phyloP scores from a whole-genome alignment of 169 alveolate species.

The Pseudocohnilembus persalinus region DNA sequence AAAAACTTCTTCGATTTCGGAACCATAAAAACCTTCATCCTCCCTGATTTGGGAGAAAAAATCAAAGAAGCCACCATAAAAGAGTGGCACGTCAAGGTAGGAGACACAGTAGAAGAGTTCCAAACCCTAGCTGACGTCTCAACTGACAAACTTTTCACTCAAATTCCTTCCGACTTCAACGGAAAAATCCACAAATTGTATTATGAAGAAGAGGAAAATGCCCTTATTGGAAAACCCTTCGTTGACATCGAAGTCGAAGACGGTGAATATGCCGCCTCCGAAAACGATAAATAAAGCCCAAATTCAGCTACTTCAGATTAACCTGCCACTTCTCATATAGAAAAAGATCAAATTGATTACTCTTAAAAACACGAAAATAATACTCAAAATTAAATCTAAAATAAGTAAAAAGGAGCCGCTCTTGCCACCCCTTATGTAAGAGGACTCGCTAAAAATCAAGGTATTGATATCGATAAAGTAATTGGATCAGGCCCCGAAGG shows the following conservation, averaged over 20 bases:
- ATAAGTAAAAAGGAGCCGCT: constrained; percentile 13
- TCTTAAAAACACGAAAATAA: too few species aligned
- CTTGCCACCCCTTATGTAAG: constrained; percentile 74
- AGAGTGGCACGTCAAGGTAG: constrained; percentile 90
- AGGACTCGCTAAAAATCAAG: constrained; percentile 51
- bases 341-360: neutral
- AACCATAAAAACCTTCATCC: constrained; percentile 43
- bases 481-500: constrained; percentile 68
- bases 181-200: constrained; percentile 89
- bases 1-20: constrained; percentile 39
- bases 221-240: constrained; percentile 58
- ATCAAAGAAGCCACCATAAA: constrained; percentile 93
- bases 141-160: constrained; percentile 94
- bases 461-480: constrained; percentile 45
- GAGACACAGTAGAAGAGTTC: constrained; percentile 92
- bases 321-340: neutral
- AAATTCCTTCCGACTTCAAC: constrained; percentile 90
- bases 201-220: constrained; percentile 81
- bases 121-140: constrained; percentile 92
- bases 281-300: neutral
- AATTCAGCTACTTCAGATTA: neutral
- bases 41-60: constrained; percentile 78
- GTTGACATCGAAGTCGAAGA: constrained; percentile 52
- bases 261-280: too few species aligned
- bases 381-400: neutral